These are phyloP conservation scores for Opeltia flavorubescens DNA, from an alignment of 495 filamentous ascomycete genomes.

Conservation along the genomic window DNA sequence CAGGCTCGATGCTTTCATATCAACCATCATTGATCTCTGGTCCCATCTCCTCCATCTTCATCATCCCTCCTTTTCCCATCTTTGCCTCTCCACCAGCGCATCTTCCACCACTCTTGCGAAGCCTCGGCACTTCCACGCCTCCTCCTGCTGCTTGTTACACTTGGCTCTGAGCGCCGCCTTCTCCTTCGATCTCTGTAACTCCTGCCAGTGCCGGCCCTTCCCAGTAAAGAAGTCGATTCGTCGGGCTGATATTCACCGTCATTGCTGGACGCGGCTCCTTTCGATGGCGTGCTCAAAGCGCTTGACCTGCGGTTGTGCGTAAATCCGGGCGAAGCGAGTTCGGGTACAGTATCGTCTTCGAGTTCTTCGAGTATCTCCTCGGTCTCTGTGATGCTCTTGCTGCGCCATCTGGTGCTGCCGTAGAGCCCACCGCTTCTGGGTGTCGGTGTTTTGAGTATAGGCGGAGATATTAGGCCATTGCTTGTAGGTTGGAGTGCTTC, in stretches of 20 bases:
- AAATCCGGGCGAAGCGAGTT: neutral
- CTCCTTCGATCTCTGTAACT: constrained; percentile 11
- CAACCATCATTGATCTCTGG: too few species aligned
- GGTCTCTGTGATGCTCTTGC: constrained; percentile 28
- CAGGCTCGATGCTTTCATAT: neutral
- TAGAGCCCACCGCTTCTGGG: constrained; percentile 3
- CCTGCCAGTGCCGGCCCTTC: constrained; percentile 10
- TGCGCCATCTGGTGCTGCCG: constrained; percentile 4
- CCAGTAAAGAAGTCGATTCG: constrained; percentile 10
- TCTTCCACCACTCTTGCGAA: constrained; percentile 24
- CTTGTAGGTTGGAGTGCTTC: constrained; percentile 18
- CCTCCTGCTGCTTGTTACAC: constrained; percentile 3
- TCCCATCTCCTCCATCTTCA: constrained; percentile 1
- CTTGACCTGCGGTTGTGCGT: constrained; percentile 9
- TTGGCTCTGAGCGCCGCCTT: constrained; percentile 8
- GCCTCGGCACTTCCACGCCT: constrained; percentile 2
- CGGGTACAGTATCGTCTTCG: constrained; percentile 38
- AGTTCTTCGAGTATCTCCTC: constrained; percentile 55
- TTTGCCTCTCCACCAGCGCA: constrained; percentile 22
- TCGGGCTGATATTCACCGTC: constrained; percentile 4
- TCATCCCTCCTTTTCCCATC: constrained; percentile 3
- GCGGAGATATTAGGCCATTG: constrained; percentile 1
- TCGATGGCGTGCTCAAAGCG: constrained; percentile 5
- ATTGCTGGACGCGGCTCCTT: constrained; percentile 4
- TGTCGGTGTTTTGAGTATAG: constrained; percentile 8